A percentile compares a stretch with the other conserved stretches of the same genome.
Conservation (phyloP, 805 yeast genomes). For the Metschnikowia lochheadii region DNA sequence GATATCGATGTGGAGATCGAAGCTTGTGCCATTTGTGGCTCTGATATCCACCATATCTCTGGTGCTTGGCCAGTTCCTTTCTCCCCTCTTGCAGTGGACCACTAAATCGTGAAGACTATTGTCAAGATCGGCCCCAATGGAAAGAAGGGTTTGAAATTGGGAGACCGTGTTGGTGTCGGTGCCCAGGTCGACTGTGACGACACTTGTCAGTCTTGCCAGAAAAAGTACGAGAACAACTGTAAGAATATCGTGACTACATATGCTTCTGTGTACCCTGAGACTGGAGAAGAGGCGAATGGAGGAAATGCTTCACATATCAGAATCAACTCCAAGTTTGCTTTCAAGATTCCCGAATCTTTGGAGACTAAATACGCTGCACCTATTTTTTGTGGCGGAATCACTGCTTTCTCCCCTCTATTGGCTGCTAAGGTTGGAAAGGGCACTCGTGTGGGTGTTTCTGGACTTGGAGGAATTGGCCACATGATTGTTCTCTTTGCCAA, state of each 20-base stretch:
- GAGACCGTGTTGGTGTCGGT: constrained; percentile 78
- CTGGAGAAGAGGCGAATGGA: constrained; percentile 7
- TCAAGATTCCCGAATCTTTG: constrained; percentile 11
- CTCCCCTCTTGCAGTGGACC: constrained; percentile 19
- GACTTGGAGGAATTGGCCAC: constrained; percentile 66
- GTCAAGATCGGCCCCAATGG: constrained; percentile 10
- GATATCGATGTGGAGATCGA: constrained; percentile 12
- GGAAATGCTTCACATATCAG: constrained; percentile 11
- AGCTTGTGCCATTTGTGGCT: constrained; percentile 43
- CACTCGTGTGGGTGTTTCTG: constrained; percentile 52
- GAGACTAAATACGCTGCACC: constrained; percentile 11
- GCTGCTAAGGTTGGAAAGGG: constrained; percentile 11
- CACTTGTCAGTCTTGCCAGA: constrained; percentile 6
- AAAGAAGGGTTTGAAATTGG: constrained; percentile 41
- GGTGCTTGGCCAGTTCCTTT: constrained; percentile 45
- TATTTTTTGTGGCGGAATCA: constrained; percentile 16
- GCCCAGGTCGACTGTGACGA: constrained; percentile 41
- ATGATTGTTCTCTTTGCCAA: constrained; percentile 54
- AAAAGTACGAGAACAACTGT: constrained; percentile 8
- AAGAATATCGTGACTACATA: constrained; percentile 7
- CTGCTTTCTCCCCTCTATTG: constrained; percentile 13
- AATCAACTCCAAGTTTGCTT: constrained; percentile 9
- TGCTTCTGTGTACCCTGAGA: constrained; percentile 5
- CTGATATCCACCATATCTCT: constrained; percentile 48
- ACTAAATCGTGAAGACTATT: constrained; percentile 19